Evolutionary conservation across 2,329 filamentous ascomycete genomes (phyloP), one percentile per base, ranked within the genome.

Genomic region (Orbilia brochopaga): DNA sequence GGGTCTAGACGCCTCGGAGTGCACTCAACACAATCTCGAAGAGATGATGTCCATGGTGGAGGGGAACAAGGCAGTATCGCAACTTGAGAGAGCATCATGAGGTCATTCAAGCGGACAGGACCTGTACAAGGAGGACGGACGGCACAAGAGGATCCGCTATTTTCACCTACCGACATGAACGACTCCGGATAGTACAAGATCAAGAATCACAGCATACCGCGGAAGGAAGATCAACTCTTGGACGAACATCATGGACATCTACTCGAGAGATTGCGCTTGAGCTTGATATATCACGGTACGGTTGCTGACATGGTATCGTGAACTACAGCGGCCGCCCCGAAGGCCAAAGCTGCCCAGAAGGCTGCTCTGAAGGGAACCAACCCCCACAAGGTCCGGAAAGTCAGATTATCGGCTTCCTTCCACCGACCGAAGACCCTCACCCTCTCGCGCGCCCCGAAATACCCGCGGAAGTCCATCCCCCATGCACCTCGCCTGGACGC

Each of bases 351-450:
- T 81, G 94, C 94, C 82, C 90, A 94, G 79, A 97, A 99, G 87
- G 90, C 94, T 82, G 90, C 92, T 80, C 89, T 97, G 79, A 91
- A 91, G 85, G 93, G 92, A 83, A 84, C 84, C 79, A 84, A 88
- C 81, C 84, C 87, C 82, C 87, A 94, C 84, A 96, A 96, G 87
- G 87, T 90, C 84, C 87, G 87, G 84, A 97, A 97, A 87, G 88
- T 95, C 83, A 90, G 93, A 82, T 87, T 87, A 81, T 92, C 87
- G 82, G 96, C 93, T 79, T 92, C 89, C 81, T 99, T 97, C 90
- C 93, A 96, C 88, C 88, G 87, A 79, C 94, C 94, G 80, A 97
- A 97, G 89, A 97, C 92, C 77, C 90, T 97, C 80, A 85, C 90
- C 83, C 88, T 97, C 79, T 90, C 91, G 79, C 91, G 94, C 80